Base-by-base conservation (phyloP, 805 yeast species). In the Spathaspora sp. region DNA sequence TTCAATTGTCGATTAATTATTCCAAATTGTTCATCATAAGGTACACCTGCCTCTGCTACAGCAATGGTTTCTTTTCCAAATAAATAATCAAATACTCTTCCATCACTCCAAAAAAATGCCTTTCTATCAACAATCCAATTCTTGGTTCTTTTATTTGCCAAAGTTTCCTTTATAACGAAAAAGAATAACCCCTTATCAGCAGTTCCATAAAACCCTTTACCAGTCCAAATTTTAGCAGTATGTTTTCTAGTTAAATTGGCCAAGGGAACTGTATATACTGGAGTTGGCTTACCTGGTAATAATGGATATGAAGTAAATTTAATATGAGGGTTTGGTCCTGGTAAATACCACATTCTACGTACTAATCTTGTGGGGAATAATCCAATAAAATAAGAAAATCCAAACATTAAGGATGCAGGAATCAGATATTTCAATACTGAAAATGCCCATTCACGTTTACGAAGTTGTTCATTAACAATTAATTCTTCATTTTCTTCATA, bases 101-200 rank as follows among this genome's bases (percentile, higher is more conserved):
- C 96, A 66, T 89, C 96, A 32, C 94, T 92, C 96, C 96, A 89
- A 70, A 87, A 89, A 75, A 90, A 89, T 11, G 96, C 96, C 59
- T 83, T 85, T 57, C 96, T 76, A 63, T 89, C 96, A 17, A 88
- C 86, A 16, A 86, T 70, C 89, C 92, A 89, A 20, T 88, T 89
- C 40, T 80, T 73, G 9, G 50, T 49, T 23, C 58, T 62, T 3
- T 57, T 55, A n/a, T 56, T 58, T 12, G 54, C 51, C 18, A 79
- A 78, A 19, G 72, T 67, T 60, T 88, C 93, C 64, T 81, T 83
- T 57, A 89, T 66, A 46, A 86, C 79, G 62, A 88, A 86, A 75
- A 86, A 84, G 65, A 89, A 89, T 49, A 87, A 78, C 2, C 87
- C 75, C 46, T 83, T 80, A 66, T 87, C 91, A 23, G 87, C 78